Base-by-base conservation (phyloP, 2,329 filamentous ascomycete species). In the Verticillium albo-atrum region DNA sequence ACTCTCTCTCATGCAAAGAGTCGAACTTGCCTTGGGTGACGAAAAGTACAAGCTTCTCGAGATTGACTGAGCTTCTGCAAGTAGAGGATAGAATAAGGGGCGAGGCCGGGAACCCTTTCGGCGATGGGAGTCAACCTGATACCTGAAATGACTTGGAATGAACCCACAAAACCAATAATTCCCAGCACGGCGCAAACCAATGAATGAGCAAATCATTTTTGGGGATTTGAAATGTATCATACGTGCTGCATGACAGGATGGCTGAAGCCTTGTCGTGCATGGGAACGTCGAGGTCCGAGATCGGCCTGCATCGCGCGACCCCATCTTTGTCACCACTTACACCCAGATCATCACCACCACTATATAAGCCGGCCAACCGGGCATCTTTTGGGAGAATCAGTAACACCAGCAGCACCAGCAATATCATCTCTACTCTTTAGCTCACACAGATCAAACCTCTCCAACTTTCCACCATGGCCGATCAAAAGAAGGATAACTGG, bases 1-100 rank as follows among this genome's bases (percentile, higher is more conserved):
- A 0, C 75, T 97, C 55, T 86, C 88, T 0, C 81, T 89, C 15
- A 96, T 96, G 92, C 82, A 88, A 74, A 82, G 83, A 58, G 81
- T 97, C 3, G 91, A 97, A 73, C 82, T 87, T 62, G 89, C 89
- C 0, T 73, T 97, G 25, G 89, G 80, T 0, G 76, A 82, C 9
- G 75, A 82, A 25, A 82, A 76, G 67, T 86, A 85, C 63, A 64
- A 77, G 62, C 70, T 82, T 10, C 68, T 87, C 55, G 78, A 81
- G 26, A 65, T 82, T 60, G 78, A 81, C 56, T 80, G 67, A 70
- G 54, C 15, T n/a, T 34, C 6, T 6, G 30, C 25, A 25, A 17
- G 15, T 17, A 15, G 30, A 25, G 51, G 28, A 30, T 60, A 55
- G 53, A 37, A 37, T 6, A 10, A 20, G 42, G n/a, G 14, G 42